Percentiles rank a stretch among this genome's conserved stretches.
phyloP scores from a whole-genome alignment of 2,329 filamentous ascomycete species.

The Alternaria ethzedia region DNA sequence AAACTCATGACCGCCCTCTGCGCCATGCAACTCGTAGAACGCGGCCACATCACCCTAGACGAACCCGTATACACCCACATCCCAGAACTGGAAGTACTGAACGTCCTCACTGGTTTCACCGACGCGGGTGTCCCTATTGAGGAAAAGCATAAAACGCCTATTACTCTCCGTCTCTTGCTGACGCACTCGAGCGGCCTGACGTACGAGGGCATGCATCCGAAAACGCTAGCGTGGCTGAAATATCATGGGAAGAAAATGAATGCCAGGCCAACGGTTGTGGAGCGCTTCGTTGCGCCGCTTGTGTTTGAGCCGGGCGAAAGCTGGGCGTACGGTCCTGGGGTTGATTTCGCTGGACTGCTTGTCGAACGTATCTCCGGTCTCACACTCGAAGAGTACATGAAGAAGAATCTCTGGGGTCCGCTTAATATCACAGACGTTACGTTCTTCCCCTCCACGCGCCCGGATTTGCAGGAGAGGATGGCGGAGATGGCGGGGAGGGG shows the following conservation, averaged over 20 bases:
- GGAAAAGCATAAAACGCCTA: constrained; percentile 27
- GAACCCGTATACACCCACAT: constrained; percentile 41
- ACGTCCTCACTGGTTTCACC: constrained; percentile 35
- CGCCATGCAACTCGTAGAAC: constrained; percentile 45
- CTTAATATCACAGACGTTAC: constrained; percentile 58
- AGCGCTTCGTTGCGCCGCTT: constrained; percentile 48
- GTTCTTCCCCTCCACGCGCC: constrained; percentile 55
- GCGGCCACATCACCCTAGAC: constrained; percentile 39
- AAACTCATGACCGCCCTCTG: constrained; percentile 47
- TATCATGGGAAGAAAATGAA: constrained; percentile 21
- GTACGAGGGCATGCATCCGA: constrained; percentile 53
- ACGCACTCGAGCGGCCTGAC: constrained; percentile 59
- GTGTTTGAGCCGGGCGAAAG: constrained; percentile 54
- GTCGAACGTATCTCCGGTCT: constrained; percentile 52
- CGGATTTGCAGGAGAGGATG: constrained; percentile 27
- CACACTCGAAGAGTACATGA: constrained; percentile 67
- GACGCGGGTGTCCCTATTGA: constrained; percentile 33
- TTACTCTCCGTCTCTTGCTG: constrained; percentile 51
- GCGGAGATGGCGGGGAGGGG: constrained; percentile 40
- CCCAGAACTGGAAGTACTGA: constrained; percentile 37
- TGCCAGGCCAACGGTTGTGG: constrained; percentile 49
- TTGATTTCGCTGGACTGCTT: constrained; percentile 58
- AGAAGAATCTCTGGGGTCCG: constrained; percentile 56
- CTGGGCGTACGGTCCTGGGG: constrained; percentile 57
- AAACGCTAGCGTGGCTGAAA: constrained; percentile 49